These are phyloP conservation scores for Aspergillus floridensis DNA, from an alignment of 2,329 filamentous ascomycete genomes.

Conservation along the genomic window DNA sequence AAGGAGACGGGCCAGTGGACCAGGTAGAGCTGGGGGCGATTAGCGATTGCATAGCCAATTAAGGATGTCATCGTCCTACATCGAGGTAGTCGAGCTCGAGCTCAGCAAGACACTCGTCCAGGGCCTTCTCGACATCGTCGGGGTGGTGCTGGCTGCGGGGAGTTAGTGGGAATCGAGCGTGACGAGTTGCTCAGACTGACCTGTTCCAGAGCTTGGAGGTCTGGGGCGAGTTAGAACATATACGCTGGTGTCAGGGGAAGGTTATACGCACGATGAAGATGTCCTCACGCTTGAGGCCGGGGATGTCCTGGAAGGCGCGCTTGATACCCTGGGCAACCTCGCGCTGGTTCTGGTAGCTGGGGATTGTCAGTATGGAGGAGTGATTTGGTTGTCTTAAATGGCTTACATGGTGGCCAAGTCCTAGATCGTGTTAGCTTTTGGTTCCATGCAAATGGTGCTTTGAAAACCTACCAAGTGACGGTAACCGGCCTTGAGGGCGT, in stretches of 20 bases:
- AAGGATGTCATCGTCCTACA: slow-evolving; percentile 39
- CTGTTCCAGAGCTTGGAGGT: slow-evolving; percentile 63
- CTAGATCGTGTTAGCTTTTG: slow-evolving; percentile 22
- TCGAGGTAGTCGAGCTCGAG: slow-evolving; percentile 56
- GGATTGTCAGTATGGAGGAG: neutral
- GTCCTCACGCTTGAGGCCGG: slow-evolving; percentile 42
- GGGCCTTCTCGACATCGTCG: slow-evolving; percentile 50
- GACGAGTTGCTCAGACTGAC: neutral
- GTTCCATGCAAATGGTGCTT: neutral
- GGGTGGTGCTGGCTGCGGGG: slow-evolving; percentile 43
- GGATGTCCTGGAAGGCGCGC: slow-evolving; percentile 37
- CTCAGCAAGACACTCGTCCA: slow-evolving; percentile 52
- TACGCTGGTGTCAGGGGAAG: no score
- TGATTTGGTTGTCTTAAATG: neutral
- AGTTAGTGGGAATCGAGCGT: neutral
- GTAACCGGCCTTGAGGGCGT: slow-evolving; percentile 41
- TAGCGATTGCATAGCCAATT: neutral
- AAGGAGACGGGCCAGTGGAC: slow-evolving; percentile 50
- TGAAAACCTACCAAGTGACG: slow-evolving; percentile 35
- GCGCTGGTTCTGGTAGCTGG: slow-evolving; percentile 40
- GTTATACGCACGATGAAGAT: slow-evolving; percentile 36
- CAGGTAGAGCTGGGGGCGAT: slow-evolving; percentile 34
- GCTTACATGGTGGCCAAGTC: slow-evolving; percentile 41
- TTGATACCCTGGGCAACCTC: slow-evolving; percentile 37
- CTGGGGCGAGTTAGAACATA: slow-evolving; percentile 19